These are phyloP conservation scores for Aspergillus heteromorphus DNA, from an alignment of 495 filamentous ascomycete species.

Conservation along the genomic window DNA sequence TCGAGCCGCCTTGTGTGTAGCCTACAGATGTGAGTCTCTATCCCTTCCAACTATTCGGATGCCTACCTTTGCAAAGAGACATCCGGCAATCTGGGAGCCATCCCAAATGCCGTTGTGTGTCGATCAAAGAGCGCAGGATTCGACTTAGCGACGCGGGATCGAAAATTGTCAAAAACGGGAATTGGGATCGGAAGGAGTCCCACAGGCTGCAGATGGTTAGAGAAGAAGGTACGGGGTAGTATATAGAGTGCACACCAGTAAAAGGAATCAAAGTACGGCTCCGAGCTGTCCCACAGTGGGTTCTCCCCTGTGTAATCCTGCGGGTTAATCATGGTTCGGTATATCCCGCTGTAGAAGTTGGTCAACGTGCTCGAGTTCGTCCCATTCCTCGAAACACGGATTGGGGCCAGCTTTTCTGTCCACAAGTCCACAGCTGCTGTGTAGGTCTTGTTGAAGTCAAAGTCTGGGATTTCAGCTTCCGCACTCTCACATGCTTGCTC, in stretches of 20 bases:
- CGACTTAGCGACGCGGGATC: slow-evolving; percentile 57
- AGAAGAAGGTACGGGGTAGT: slow-evolving; percentile 6
- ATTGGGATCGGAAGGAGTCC: slow-evolving; percentile 62
- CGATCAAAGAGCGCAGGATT: slow-evolving; percentile 64
- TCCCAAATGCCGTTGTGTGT: slow-evolving; percentile 65
- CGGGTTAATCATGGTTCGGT: slow-evolving; percentile 60
- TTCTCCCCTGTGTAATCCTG: slow-evolving; percentile 74
- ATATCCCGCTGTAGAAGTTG: slow-evolving; percentile 52
- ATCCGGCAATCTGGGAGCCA: slow-evolving; percentile 64
- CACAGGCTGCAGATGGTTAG: slow-evolving; percentile 35
- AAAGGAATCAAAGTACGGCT: slow-evolving; percentile 57
- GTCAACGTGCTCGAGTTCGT: slow-evolving; percentile 52
- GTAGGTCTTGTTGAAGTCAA: slow-evolving; percentile 39
- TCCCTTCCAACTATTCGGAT: background rate
- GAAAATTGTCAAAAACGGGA: slow-evolving; percentile 61
- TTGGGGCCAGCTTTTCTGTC: slow-evolving; percentile 51
- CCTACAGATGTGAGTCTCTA: slow-evolving; percentile 17
- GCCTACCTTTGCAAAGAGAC: slow-evolving; percentile 62
- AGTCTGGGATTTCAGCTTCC: slow-evolving; percentile 53
- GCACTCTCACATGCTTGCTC: slow-evolving; percentile 59
- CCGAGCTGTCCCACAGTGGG: slow-evolving; percentile 58
- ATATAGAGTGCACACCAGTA: slow-evolving; percentile 42
- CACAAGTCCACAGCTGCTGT: slow-evolving; percentile 40
- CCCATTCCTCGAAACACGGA: slow-evolving; percentile 42
- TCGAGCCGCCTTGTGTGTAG: slow-evolving; percentile 66